Evolutionary conservation across 225 moss, liverwort and hornwort genomes (phyloP).

Genomic region (Physcomitrellopsis africana): DNA sequence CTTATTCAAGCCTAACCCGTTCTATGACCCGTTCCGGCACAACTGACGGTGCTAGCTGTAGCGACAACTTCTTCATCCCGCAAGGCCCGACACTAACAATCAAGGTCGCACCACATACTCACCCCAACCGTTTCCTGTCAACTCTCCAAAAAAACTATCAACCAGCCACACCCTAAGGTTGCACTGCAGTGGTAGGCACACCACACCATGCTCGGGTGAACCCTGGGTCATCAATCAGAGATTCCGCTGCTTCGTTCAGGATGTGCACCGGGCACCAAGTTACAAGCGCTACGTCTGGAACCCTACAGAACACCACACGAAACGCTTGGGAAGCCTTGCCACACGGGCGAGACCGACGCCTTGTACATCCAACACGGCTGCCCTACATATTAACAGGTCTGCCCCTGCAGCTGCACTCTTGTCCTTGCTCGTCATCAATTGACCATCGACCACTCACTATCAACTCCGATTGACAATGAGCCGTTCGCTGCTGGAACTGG

Average conservation of each 20-base stretch:
- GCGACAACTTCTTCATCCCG: neutral
- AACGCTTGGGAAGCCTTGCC: too few relatives aligned
- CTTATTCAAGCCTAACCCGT: neutral
- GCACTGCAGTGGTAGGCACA: too few relatives aligned
- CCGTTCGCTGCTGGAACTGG: neutral
- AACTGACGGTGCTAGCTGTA: neutral
- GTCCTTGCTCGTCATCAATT: neutral
- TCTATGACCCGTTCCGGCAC: neutral
- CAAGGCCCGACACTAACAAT: neutral
- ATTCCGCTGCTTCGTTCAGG: too few relatives aligned
- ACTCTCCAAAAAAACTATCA: neutral
- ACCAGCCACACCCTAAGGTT: neutral
- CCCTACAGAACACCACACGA: too few relatives aligned
- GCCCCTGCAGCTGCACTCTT: neutral
- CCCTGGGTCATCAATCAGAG: too few relatives aligned
- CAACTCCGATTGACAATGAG: neutral
- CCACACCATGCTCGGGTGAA: too few relatives aligned
- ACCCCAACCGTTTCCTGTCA: too few relatives aligned
- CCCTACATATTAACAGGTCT: too few relatives aligned
- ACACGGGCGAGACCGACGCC: too few relatives aligned
- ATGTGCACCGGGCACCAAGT: too few relatives aligned
- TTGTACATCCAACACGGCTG: too few relatives aligned
- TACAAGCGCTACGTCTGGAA: too few relatives aligned
- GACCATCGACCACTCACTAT: neutral
- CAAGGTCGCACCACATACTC: slow-evolving; percentile 8